Evolutionary conservation across 306 rosid species (phyloP).

Genomic region (Astragalus membranaceus): DNA sequence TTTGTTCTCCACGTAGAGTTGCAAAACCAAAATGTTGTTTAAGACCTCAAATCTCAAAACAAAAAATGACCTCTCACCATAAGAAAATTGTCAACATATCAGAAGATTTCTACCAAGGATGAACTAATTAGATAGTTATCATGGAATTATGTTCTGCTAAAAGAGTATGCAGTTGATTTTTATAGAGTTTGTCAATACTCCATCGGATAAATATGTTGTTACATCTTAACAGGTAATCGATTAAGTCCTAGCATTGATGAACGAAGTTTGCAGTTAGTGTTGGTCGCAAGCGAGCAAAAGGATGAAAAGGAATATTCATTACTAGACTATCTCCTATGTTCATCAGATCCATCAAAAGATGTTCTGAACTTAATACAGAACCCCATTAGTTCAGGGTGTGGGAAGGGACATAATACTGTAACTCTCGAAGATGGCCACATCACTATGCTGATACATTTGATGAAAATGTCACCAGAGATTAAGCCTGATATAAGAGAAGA

Average conservation of each 20-base stretch:
- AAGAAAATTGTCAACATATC: too few relatives aligned
- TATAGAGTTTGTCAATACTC: conserved; percentile 6
- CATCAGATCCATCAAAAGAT: conserved; percentile 38
- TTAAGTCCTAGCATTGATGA: background rate
- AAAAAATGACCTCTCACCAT: too few relatives aligned
- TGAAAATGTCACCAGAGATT: background rate
- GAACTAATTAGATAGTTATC: background rate
- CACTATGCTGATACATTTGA: background rate
- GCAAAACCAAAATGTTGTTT: too few relatives aligned
- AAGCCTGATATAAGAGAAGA: background rate
- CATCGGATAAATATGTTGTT: background rate
- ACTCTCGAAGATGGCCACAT: conserved; percentile 5
- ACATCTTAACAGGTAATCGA: conserved; percentile 9
- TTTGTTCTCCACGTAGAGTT: too few relatives aligned
- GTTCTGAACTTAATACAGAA: conserved; percentile 33
- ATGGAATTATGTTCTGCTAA: too few relatives aligned
- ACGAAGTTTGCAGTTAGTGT: too few relatives aligned
- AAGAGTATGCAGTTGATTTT: background rate
- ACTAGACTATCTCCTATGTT: conserved; percentile 14
- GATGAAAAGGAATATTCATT: background rate
- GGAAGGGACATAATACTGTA: background rate
- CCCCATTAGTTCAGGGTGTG: background rate
- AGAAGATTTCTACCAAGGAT: background rate
- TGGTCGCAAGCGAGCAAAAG: too few relatives aligned
- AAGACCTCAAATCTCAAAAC: too few relatives aligned